Evolutionary conservation across 768 basidiomycete species (phyloP).

Genomic region (Naganishia vishniacii): DNA sequence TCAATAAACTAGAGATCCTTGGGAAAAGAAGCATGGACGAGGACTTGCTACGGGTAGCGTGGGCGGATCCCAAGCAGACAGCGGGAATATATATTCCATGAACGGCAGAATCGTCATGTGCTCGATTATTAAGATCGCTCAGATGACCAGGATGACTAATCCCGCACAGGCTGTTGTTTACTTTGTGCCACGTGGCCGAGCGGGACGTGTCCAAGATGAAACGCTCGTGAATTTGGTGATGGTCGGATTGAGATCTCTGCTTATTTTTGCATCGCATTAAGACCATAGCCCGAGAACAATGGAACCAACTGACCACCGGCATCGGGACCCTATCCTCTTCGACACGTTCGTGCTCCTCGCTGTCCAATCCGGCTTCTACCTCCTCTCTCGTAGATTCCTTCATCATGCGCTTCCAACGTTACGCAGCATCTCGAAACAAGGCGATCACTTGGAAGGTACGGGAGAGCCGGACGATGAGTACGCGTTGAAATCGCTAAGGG

Average conservation of each 20-base stretch:
- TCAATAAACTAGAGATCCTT: background rate
- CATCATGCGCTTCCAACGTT: conserved; percentile 39
- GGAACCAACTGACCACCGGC: background rate
- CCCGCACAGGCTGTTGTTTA: background rate
- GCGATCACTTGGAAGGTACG: background rate
- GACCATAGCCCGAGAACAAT: no score
- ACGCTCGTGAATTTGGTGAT: no score
- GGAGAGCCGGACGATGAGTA: conserved; percentile 6
- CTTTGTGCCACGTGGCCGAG: conserved; percentile 10
- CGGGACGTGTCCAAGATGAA: conserved; percentile 3
- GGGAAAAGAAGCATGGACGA: background rate
- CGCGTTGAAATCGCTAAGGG: background rate
- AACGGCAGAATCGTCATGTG: background rate
- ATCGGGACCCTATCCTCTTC: conserved; percentile 33
- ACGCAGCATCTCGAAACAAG: conserved; percentile 35
- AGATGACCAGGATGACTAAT: conserved; percentile 4
- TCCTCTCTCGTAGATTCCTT: conserved; percentile 41
- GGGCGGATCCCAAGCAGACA: no score
- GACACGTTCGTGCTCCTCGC: conserved; percentile 39
- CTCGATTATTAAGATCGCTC: conserved; percentile 1
- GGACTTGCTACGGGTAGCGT: no score
- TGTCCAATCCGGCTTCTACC: conserved; percentile 36
- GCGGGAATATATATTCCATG: background rate
- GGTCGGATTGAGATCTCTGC: no score
- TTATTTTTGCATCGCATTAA: no score